A percentile compares a stretch with the other conserved stretches of the same genome.
These are phyloP conservation scores for Wickerhamiella domercqiae DNA, from an alignment of 805 yeast genomes.

Conservation along the genomic window DNA sequence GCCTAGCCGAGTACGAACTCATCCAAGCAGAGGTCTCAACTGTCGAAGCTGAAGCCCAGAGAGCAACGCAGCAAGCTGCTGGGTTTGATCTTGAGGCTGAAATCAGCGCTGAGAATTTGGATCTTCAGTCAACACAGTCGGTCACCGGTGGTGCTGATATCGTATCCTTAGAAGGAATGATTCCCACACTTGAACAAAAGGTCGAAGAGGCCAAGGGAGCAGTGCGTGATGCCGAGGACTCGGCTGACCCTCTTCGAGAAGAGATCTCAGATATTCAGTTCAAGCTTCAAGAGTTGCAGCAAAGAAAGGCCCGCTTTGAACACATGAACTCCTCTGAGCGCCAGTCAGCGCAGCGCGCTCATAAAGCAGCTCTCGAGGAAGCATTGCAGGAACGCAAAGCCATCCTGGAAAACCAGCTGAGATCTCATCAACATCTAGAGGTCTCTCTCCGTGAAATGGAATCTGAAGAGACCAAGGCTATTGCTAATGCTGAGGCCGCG, in stretches of 20 bases:
- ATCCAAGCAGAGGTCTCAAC: conserved; percentile 9
- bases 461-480: conserved; percentile 5
- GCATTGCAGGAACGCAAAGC: conserved; percentile 10
- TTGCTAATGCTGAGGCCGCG: conserved; percentile 7
- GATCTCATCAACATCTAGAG: conserved; percentile 16
- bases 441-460: conserved; percentile 19
- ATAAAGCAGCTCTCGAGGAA: conserved; percentile 18
- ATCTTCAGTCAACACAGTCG: not conserved
- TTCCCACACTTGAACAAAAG: not conserved
- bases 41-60: conserved; percentile 2
- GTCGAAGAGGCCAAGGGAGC: not conserved
- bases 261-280: conserved; percentile 1
- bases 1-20: conserved; percentile 5
- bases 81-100: not conserved
- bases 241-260: not conserved
- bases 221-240: not conserved
- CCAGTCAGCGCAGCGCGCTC: conserved; percentile 36
- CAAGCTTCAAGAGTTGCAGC: conserved; percentile 28
- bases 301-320: conserved; percentile 56
- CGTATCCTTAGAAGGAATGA: too few species aligned
- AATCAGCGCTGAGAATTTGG: not conserved
- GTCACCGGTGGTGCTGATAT: conserved; percentile 1
- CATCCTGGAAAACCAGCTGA: not conserved
- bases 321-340: conserved; percentile 48
- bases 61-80: conserved; percentile 1